Percentiles rank a stretch among this genome's conserved stretches.
phyloP scores from a whole-genome alignment of 768 basidiomycete species.

The Tricholoma terreum region DNA sequence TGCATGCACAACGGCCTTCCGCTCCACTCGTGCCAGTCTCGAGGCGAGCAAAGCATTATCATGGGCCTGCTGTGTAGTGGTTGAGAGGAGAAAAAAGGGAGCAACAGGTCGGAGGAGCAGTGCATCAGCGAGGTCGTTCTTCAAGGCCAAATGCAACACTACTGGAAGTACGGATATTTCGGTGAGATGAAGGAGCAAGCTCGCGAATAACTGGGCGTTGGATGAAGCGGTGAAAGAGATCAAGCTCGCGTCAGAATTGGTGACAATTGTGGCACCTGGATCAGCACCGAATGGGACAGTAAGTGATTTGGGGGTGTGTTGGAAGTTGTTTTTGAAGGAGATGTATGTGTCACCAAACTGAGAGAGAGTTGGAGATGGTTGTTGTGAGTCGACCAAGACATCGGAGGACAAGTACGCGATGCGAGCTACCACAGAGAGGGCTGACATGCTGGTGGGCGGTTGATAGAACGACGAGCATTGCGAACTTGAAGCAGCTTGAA shows the following conservation, averaged over 20 bases:
- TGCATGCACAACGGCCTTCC: slow-evolving; percentile 80
- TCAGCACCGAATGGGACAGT: slow-evolving; percentile 65
- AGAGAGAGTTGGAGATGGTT: slow-evolving; percentile 38
- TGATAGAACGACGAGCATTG: no score
- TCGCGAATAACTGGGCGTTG: slow-evolving; percentile 49
- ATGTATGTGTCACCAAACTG: slow-evolving; percentile 39
- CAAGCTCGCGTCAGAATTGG: slow-evolving; percentile 43
- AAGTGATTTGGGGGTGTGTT: slow-evolving; percentile 41
- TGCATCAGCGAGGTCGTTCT: slow-evolving; percentile 67
- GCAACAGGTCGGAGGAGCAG: slow-evolving; percentile 76
- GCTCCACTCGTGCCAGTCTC: slow-evolving; percentile 66
- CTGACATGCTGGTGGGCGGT: slow-evolving; percentile 16
- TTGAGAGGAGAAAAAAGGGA: slow-evolving; percentile 80
- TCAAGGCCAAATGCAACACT: slow-evolving; percentile 68
- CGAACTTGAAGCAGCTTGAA: no score
- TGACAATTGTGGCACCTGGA: slow-evolving; percentile 54
- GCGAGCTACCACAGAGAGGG: slow-evolving; percentile 51
- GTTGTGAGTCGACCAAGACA: slow-evolving; percentile 55
- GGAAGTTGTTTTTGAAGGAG: slow-evolving; percentile 31
- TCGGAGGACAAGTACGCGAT: slow-evolving; percentile 74
- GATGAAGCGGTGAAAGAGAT: slow-evolving; percentile 57
- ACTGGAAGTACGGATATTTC: slow-evolving; percentile 64
- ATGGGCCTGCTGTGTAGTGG: slow-evolving; percentile 75
- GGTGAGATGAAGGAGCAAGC: slow-evolving; percentile 66
- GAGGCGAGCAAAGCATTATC: slow-evolving; percentile 88